Conservation (phyloP, 495 filamentous ascomycete genomes). For the Hypomontagnella monticulosa region DNA sequence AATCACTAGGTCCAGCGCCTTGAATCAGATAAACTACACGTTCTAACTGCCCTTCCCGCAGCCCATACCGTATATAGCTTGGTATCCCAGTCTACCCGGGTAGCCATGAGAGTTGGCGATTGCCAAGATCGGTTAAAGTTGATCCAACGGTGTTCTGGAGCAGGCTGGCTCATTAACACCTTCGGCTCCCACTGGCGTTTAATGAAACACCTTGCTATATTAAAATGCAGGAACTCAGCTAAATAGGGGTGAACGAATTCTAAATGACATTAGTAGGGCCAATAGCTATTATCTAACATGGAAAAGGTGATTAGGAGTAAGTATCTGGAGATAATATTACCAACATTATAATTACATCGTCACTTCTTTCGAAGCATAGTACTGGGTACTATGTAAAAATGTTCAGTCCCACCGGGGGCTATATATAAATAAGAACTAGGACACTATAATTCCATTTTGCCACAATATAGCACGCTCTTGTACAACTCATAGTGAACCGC, state of each 20-base stretch:
- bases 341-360: neutral
- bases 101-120: neutral
- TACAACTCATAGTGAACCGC: too few species aligned
- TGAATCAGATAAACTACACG: constrained; percentile 5
- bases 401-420: too few species aligned
- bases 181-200: neutral
- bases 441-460: too few species aligned
- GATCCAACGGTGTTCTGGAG: constrained; percentile 8
- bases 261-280: constrained; percentile 9
- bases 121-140: constrained; percentile 24
- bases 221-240: constrained; percentile 25
- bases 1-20: constrained; percentile 1
- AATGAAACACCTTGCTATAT: constrained; percentile 19
- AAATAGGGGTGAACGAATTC: neutral
- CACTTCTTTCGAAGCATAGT: too few species aligned
- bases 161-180: neutral
- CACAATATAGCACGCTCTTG: too few species aligned
- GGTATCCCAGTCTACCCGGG: neutral
- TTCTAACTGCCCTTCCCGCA: constrained; percentile 1
- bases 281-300: neutral
- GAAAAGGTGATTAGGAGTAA: too few species aligned
- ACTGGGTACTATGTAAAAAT: too few species aligned
- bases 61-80: neutral
- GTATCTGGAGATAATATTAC: too few species aligned
- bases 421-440: too few species aligned